Evolutionary conservation across 257 asterid genomes (phyloP).

Genomic region (Solanum infundibuliforme): DNA sequence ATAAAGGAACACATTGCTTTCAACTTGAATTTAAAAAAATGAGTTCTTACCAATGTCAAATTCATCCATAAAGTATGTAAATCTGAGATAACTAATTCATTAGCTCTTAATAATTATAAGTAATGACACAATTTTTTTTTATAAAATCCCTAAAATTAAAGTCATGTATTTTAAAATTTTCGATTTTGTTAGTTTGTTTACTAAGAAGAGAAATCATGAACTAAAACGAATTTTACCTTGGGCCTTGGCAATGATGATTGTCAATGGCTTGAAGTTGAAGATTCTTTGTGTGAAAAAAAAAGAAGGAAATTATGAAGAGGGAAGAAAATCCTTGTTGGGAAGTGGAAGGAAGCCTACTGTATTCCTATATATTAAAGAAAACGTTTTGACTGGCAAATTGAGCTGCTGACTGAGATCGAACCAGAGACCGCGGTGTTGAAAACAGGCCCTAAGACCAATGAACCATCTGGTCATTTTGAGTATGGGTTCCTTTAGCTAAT

Average conservation of each 20-base stretch:
- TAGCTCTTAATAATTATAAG: background rate
- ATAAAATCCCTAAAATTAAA: background rate
- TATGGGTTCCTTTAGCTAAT: background rate
- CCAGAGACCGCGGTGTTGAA: background rate
- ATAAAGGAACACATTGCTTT: background rate
- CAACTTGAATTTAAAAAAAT: background rate
- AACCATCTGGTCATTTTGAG: background rate
- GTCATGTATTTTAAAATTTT: background rate
- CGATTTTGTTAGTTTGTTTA: background rate
- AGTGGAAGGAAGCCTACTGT: background rate
- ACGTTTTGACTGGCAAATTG: background rate
- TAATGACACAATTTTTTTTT: background rate
- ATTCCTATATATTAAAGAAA: background rate
- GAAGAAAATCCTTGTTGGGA: background rate
- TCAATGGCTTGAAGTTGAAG: background rate
- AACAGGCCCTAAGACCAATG: background rate
- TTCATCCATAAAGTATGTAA: background rate
- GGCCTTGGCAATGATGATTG: background rate
- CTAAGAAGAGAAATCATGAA: background rate
- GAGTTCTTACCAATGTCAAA: background rate
- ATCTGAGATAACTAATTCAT: background rate
- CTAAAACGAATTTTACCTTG: background rate
- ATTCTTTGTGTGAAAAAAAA: background rate
- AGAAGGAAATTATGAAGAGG: background rate
- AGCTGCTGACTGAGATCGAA: background rate